These are phyloP conservation scores for Ampelocalamus luodianensis DNA, from an alignment of 176 grass and related monocot species.

Conservation along the genomic window DNA sequence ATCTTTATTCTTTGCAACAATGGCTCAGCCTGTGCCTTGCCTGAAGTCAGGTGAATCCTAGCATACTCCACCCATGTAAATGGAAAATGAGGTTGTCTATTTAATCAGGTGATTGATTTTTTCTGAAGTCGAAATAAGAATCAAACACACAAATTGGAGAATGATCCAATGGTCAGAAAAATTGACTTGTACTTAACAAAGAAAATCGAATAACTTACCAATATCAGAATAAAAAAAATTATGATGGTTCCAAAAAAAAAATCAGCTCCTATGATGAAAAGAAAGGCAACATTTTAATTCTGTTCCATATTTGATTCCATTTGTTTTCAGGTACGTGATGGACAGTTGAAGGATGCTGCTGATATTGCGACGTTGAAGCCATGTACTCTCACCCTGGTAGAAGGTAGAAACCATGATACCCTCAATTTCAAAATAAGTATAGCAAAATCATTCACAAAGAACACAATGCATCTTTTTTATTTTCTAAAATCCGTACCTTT, in stretches of 20 bases:
- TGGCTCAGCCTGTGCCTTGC: neutral
- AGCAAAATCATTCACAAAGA: neutral
- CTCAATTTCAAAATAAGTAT: neutral
- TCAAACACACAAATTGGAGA: neutral
- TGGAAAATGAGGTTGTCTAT: neutral
- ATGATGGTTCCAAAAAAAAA: neutral
- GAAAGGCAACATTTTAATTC: neutral
- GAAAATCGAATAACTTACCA: neutral
- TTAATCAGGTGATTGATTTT: neutral
- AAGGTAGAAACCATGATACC: constrained; percentile 58
- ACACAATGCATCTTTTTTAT: neutral
- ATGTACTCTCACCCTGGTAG: constrained; percentile 65
- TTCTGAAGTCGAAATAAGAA: neutral
- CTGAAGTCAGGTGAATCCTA: neutral
- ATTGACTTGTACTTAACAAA: neutral
- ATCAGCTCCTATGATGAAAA: neutral
- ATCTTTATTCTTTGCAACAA: neutral
- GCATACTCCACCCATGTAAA: neutral
- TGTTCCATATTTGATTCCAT: neutral
- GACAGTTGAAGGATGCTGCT: constrained; percentile 60
- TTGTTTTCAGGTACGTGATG: constrained; percentile 57
- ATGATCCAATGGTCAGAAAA: neutral
- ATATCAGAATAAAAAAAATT: neutral
- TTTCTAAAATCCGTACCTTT: neutral
- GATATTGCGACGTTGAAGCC: constrained; percentile 79